A percentile compares a stretch with the other conserved stretches of the same genome.
phyloP scores from a whole-genome alignment of 352 stramenopile genomes.

The Globisporangium cystogenes region DNA sequence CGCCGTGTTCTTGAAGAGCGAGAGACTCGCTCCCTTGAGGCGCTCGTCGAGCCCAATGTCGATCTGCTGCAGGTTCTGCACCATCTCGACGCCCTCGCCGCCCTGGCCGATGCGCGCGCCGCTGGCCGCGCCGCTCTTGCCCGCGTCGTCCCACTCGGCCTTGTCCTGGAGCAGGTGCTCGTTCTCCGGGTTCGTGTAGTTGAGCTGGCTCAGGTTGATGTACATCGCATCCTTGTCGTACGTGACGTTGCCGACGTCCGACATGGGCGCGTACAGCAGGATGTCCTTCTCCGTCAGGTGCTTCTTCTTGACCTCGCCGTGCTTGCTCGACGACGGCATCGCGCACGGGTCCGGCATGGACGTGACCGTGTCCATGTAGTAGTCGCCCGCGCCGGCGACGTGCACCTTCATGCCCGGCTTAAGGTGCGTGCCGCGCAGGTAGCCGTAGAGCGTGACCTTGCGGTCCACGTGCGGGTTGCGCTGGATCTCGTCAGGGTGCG shows the following conservation, averaged over 20 bases:
- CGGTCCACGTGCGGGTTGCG: conserved; percentile 91
- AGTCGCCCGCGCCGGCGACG: conserved; percentile 98
- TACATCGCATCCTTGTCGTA: conserved; percentile 99
- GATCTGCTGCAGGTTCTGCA: conserved; percentile 93
- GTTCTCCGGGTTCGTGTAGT: conserved; percentile 94
- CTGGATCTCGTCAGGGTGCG: conserved; percentile 91
- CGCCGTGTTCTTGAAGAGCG: conserved; percentile 94
- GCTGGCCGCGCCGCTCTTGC: conserved; percentile 21
- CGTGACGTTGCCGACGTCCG: conserved; percentile 96
- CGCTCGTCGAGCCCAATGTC: conserved; percentile 92
- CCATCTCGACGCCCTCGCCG: conserved; percentile 89
- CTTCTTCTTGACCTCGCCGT: conserved; percentile 72
- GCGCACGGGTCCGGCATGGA: conserved; percentile 96
- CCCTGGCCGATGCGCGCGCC: conserved; percentile 33
- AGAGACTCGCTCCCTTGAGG: conserved; percentile 90
- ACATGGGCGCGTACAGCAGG: conserved; percentile 83
- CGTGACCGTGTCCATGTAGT: conserved; percentile 93
- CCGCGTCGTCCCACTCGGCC: conserved; percentile 47
- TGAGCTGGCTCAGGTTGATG: conserved; percentile 94
- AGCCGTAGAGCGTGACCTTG: conserved; percentile 97
- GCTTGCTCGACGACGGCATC: conserved; percentile 65
- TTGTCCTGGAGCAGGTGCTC: conserved; percentile 50
- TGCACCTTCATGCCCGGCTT: conserved; percentile 97
- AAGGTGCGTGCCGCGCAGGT: conserved; percentile 97
- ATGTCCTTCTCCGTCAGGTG: conserved; percentile 93